Evolutionary conservation across 495 filamentous ascomycete genomes (phyloP), one percentile per base, ranked within the genome.

Genomic region (Filosporella fistucella): DNA sequence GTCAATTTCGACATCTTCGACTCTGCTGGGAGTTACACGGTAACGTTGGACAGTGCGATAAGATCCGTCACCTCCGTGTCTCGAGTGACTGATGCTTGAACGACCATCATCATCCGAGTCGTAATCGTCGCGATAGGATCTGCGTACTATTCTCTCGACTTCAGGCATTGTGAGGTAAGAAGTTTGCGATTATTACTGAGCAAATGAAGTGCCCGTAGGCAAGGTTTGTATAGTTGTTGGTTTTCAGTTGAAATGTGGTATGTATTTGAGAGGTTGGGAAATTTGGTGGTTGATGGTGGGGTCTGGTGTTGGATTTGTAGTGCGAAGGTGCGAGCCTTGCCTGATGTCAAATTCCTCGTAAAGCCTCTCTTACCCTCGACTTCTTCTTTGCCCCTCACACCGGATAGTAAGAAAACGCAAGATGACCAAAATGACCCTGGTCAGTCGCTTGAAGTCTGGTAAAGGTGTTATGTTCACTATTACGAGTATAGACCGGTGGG

Each of bases 41-140:
- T 81, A 81, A 29, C 73, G 69, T 58, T 72, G 72, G 26, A 79
- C 70, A 4, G 72, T 77, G 22, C 69, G 75, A 47, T 63, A 61
- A 47, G 49, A 52, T 5, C 47, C 33, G 11, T 20, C 30, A 24
- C 34, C 41, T n/a, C 49, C 39, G 11, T 25, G 20, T 2, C 21
- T 6, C 12, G 16, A 13, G 33, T 22, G 42, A 21, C 36, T 45
- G n/a, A 26, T 38, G 29, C 32, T 29, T 29, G 47, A 72, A 39
- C 62, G 63, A n/a, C n/a, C n/a, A 20, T 75, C 71, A 29, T 77
- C 74, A 50, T 67, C 66, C 2, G 67, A 69, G 28, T 68, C 64
- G 5, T 64, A 72, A n/a, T 65, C 60, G 47, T 69, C 71, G 36
- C 64, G 48, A 47, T 51, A 50, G 39, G 30, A 18, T 5, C 38